Evolutionary conservation across 495 filamentous ascomycete species (phyloP).

Genomic region (Aspergillus homomorphus): DNA sequence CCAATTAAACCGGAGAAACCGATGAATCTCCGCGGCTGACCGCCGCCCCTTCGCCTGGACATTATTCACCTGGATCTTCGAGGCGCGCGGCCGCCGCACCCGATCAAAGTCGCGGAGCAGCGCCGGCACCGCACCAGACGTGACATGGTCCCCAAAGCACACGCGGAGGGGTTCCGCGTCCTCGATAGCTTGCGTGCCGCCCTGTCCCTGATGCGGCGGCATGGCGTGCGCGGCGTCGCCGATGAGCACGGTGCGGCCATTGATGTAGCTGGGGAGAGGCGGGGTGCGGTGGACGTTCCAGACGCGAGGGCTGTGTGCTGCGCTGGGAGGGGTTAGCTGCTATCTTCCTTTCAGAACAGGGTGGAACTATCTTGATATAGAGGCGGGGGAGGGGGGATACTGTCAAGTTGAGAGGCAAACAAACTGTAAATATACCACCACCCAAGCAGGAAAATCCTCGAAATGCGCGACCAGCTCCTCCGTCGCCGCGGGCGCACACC

Average conservation of each 20-base stretch:
- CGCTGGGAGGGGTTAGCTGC: too few species aligned
- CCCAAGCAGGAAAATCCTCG: constrained; percentile 2
- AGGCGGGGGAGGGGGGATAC: neutral
- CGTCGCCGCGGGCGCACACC: constrained; percentile 4
- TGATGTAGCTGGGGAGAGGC: constrained; percentile 23
- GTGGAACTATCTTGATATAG: neutral
- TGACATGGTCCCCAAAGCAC: neutral
- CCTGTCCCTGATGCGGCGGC: constrained; percentile 36
- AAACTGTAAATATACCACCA: neutral
- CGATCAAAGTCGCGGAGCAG: neutral
- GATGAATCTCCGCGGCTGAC: neutral
- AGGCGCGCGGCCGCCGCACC: neutral
- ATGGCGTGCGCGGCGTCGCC: constrained; percentile 47
- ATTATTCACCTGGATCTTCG: neutral
- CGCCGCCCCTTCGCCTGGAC: neutral
- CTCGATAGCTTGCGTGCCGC: constrained; percentile 36
- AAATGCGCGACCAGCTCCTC: constrained; percentile 9
- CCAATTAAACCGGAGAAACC: neutral
- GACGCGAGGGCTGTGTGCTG: constrained; percentile 3
- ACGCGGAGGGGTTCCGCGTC: constrained; percentile 25
- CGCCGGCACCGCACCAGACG: neutral
- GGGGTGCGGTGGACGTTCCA: constrained; percentile 17
- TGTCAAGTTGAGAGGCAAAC: neutral
- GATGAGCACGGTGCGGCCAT: constrained; percentile 35
- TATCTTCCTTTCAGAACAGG: too few species aligned